Percentiles rank a stretch among this genome's conserved stretches.
Evolutionary conservation across 2,329 filamentous ascomycete genomes (phyloP).

Genomic region (Venturia nashicola): DNA sequence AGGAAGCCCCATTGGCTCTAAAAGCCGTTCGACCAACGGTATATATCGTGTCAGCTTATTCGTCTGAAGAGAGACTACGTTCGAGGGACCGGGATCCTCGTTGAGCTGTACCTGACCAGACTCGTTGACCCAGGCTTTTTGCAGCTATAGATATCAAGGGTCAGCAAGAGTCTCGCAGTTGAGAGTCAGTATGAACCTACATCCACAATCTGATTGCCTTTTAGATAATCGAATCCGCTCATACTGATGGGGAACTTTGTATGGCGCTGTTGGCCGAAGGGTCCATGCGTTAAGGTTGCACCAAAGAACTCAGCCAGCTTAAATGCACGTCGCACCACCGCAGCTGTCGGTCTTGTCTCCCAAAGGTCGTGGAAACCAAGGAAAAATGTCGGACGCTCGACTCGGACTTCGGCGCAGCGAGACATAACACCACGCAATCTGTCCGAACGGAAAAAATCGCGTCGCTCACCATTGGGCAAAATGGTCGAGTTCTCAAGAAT

Average conservation of each 20-base stretch:
- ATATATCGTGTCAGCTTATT: background rate
- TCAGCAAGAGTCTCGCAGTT: background rate
- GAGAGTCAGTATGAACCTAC: background rate
- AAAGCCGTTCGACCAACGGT: background rate
- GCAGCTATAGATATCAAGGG: background rate
- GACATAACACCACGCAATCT: slow-evolving; percentile 1
- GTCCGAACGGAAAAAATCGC: background rate
- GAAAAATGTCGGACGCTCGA: slow-evolving; percentile 1
- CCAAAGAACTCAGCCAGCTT: slow-evolving; percentile 2
- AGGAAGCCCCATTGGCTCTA: background rate
- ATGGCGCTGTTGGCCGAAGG: slow-evolving; percentile 1
- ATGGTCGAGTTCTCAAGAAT: slow-evolving; percentile 4
- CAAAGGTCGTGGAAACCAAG: slow-evolving; percentile 3
- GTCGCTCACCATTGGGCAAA: background rate
- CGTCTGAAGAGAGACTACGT: background rate
- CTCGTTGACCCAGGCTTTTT: slow-evolving; percentile 3
- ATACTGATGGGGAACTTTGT: background rate
- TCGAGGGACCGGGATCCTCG: background rate
- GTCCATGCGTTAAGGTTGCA: slow-evolving; percentile 1
- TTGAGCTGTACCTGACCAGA: background rate
- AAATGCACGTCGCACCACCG: background rate
- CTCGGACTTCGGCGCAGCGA: background rate
- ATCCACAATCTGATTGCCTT: background rate
- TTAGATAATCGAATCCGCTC: slow-evolving; percentile 1
- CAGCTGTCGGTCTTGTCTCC: slow-evolving; percentile 1